Percentiles rank a stretch among this genome's conserved stretches.
Evolutionary conservation across 495 filamentous ascomycete species (phyloP).

Genomic region (Xylaria scruposa): DNA sequence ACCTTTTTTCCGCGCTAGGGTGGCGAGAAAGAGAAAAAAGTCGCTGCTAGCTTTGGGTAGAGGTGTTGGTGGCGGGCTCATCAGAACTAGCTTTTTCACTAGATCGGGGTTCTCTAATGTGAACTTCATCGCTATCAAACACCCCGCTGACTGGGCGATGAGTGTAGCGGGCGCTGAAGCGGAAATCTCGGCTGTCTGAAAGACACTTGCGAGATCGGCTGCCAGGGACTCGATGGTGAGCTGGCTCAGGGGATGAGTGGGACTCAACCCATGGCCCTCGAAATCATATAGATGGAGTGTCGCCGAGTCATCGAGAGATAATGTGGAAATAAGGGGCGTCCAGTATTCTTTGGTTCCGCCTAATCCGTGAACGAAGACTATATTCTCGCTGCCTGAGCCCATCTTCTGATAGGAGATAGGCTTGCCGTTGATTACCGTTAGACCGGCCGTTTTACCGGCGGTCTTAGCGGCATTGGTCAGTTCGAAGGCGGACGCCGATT

Average conservation of each 20-base stretch:
- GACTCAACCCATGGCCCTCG: slow-evolving; percentile 61
- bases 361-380: slow-evolving; percentile 53
- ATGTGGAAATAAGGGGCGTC: slow-evolving; percentile 45
- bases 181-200: slow-evolving; percentile 35
- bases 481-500: slow-evolving; percentile 34
- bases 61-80: slow-evolving; percentile 41
- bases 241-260: slow-evolving; percentile 49
- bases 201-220: slow-evolving; percentile 51
- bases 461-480: slow-evolving; percentile 39
- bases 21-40: neutral
- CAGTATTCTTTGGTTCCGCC: slow-evolving; percentile 53
- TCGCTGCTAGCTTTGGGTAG: neutral
- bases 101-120: slow-evolving; percentile 44
- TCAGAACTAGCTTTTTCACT: slow-evolving; percentile 50
- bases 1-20: neutral
- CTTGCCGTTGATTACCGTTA: slow-evolving; percentile 55
- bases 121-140: slow-evolving; percentile 40
- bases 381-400: slow-evolving; percentile 35
- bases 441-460: slow-evolving; percentile 38
- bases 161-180: slow-evolving; percentile 50
- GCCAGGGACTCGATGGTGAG: slow-evolving; percentile 52
- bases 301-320: slow-evolving; percentile 35
- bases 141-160: slow-evolving; percentile 50
- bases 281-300: slow-evolving; percentile 55
- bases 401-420: slow-evolving; percentile 46